Percentiles rank a stretch among this genome's conserved stretches.
These are phyloP conservation scores for Hibiscus tridactylites DNA, from an alignment of 345 rosid species.

Conservation along the genomic window DNA sequence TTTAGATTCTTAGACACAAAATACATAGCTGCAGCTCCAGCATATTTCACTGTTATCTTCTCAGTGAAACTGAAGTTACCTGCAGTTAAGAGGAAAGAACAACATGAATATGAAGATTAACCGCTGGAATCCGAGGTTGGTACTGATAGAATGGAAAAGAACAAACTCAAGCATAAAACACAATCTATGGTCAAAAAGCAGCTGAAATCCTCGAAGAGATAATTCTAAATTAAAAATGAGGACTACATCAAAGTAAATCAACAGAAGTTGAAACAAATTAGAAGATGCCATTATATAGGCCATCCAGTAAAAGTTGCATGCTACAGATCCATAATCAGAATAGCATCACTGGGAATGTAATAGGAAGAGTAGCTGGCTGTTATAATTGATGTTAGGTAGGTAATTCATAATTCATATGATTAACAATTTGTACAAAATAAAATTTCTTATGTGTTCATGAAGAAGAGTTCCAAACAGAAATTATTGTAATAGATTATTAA, in stretches of 20 bases:
- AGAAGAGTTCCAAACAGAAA: neutral
- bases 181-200: neutral
- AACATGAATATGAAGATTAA: neutral
- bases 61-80: constrained; percentile 53
- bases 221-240: neutral
- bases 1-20: constrained; percentile 60
- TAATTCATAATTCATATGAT: neutral
- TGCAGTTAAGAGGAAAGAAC: constrained; percentile 18
- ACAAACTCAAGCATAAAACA: neutral
- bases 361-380: neutral
- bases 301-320: neutral
- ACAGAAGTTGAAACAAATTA: neutral
- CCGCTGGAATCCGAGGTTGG: neutral
- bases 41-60: constrained; percentile 45
- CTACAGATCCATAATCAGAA: neutral
- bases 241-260: neutral
- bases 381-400: neutral
- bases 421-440: neutral
- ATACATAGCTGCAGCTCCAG: constrained; percentile 69
- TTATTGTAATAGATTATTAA: neutral
- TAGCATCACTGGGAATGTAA: neutral
- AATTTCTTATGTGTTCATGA: neutral
- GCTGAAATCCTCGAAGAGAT: neutral
- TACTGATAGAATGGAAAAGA: neutral
- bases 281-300: neutral